Conservation (phyloP, 176 grass and related monocot species). For the Puccinellia tenuiflora region DNA sequence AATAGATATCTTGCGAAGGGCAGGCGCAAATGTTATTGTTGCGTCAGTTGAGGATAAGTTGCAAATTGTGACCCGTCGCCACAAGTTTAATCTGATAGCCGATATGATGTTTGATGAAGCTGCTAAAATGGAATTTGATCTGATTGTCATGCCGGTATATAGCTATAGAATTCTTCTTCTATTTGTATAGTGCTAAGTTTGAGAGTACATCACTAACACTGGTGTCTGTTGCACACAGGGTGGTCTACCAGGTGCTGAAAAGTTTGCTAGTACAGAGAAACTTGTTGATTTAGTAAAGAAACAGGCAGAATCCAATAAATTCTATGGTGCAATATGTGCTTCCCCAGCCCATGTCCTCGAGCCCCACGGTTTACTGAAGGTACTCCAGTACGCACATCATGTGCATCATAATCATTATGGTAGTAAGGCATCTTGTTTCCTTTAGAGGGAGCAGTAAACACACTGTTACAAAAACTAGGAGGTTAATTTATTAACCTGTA, state of each 20-base stretch:
- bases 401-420: neutral
- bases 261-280: slow-evolving; percentile 53
- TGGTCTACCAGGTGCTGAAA: slow-evolving; percentile 64
- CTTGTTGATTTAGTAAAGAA: slow-evolving; percentile 68
- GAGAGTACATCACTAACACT: neutral
- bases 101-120: slow-evolving; percentile 77
- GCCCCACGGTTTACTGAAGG: slow-evolving; percentile 71
- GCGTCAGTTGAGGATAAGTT: slow-evolving; percentile 80
- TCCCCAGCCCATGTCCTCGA: slow-evolving; percentile 78
- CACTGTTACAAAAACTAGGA: neutral
- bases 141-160: slow-evolving; percentile 86
- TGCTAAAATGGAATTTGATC: slow-evolving; percentile 66
- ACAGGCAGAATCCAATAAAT: slow-evolving; percentile 55
- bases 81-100: slow-evolving; percentile 84
- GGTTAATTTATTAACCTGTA: neutral
- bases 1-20: slow-evolving; percentile 77
- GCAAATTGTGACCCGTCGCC: slow-evolving; percentile 64
- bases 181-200: neutral
- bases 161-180: neutral
- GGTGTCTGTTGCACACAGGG: slow-evolving; percentile 34
- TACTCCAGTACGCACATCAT: slow-evolving; percentile 13
- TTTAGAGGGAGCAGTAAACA: neutral
- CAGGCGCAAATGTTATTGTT: slow-evolving; percentile 70
- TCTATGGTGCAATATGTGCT: slow-evolving; percentile 85
- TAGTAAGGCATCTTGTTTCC: neutral